Evolutionary conservation across 2,329 filamentous ascomycete genomes (phyloP), one percentile per base, ranked within the genome.

Genomic region (Stenocarpella maydis): DNA sequence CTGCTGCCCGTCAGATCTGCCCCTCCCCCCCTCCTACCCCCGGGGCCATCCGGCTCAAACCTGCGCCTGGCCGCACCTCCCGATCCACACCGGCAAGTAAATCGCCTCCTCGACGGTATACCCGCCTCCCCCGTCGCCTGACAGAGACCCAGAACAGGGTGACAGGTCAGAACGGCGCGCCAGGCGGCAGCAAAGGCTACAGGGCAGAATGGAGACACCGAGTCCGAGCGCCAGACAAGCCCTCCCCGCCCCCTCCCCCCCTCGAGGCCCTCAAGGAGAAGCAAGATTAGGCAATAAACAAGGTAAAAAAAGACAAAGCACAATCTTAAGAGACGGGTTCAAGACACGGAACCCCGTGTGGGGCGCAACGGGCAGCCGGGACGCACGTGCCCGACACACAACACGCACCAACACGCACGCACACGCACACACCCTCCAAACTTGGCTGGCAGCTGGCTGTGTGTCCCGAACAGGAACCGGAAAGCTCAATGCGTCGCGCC

Each of bases 1-100:
- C 58, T 63, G 10, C 41, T 34, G 39, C 19, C 24, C 17, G 12
- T 14, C 34, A 21, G 43, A 45, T 31, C 28, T 34, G 9, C 7
- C 37, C 54, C 19, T 39, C 47, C 28, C 24, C 31, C 52, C 54
- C 28, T n/a, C n/a, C n/a, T n/a, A n/a, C n/a, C n/a, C n/a, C n/a
- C n/a, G n/a, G n/a, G n/a, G n/a, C n/a, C 31, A 31, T 39, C 24
- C 19, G 55, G 68, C 68, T 70, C 68, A 70, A 63, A 26, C 63
- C 69, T 70, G 69, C 69, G 65, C 69, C 68, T 53, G 31, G 31
- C 28, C 43, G n/a, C n/a, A 7, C 58, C 31, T 34, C 19, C 43
- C n/a, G n/a, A 63, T 37, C 58, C 43, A 41, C 58, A 63, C 58
- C 39, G n/a, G 58, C 19, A 63, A 49, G 28, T 43, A 41, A 63